A percentile compares a stretch with the other conserved stretches of the same genome.
Evolutionary conservation across 441 rosid genomes (phyloP).

Genomic region (Melastoma candidum): DNA sequence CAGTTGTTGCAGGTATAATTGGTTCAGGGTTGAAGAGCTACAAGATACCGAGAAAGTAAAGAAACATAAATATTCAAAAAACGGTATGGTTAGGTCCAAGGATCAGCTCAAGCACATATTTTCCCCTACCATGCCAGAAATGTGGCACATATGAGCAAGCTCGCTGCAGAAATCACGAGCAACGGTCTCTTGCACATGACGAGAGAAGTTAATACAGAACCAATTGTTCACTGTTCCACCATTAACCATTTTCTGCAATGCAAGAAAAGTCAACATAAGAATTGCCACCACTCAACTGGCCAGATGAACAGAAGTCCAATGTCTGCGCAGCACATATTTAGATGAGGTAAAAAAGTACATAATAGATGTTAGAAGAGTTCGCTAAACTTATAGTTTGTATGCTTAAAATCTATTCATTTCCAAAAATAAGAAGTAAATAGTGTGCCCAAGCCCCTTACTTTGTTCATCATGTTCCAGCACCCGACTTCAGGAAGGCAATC

Average conservation of each 20-base stretch:
- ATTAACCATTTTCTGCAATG: slow-evolving; percentile 32
- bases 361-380: too few relatives aligned
- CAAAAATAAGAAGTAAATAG: too few relatives aligned
- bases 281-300: slow-evolving; percentile 1
- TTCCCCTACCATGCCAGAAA: slow-evolving; percentile 31
- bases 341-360: too few relatives aligned
- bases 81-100: neutral
- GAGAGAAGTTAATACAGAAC: slow-evolving; percentile 35
- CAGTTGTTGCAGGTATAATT: slow-evolving; percentile 26
- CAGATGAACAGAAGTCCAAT: neutral
- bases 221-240: slow-evolving; percentile 32
- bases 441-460: slow-evolving; percentile 16
- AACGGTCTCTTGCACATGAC: slow-evolving; percentile 22
- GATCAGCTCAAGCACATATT: neutral
- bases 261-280: slow-evolving; percentile 5
- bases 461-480: slow-evolving; percentile 43
- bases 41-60: neutral
- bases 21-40: slow-evolving; percentile 30
- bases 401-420: too few relatives aligned
- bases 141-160: slow-evolving; percentile 29
- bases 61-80: neutral
- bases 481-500: slow-evolving; percentile 35
- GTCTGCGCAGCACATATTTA: too few relatives aligned
- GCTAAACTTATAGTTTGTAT: too few relatives aligned
- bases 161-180: slow-evolving; percentile 26